A percentile compares a stretch with the other conserved stretches of the same genome.
phyloP scores from a whole-genome alignment of 768 basidiomycete species.

The Cyathus striatus region DNA sequence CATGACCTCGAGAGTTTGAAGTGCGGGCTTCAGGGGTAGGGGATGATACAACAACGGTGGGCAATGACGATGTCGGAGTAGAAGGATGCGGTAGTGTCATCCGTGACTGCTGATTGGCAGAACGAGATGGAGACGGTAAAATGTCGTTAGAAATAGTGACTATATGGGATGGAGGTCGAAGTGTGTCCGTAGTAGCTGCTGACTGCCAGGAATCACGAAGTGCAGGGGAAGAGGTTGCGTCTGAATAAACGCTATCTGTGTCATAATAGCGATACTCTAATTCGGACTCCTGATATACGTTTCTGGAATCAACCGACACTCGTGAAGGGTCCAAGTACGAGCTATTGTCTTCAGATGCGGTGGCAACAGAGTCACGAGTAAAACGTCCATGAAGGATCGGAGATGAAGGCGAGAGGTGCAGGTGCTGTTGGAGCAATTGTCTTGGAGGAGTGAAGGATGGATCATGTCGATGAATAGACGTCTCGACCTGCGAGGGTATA shows the following conservation, averaged over 20 bases:
- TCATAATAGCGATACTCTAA: slow-evolving; percentile 29
- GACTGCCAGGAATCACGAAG: slow-evolving; percentile 39
- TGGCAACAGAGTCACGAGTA: slow-evolving; percentile 34
- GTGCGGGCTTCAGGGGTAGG: slow-evolving; percentile 20
- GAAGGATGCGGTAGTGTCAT: slow-evolving; percentile 4
- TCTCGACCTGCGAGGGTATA: slow-evolving; percentile 6
- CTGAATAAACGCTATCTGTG: slow-evolving; percentile 37
- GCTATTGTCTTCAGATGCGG: slow-evolving; percentile 30
- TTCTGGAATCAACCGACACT: slow-evolving; percentile 2
- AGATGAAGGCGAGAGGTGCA: slow-evolving; percentile 21
- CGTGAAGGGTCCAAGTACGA: slow-evolving; percentile 25
- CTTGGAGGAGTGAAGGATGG: no score
- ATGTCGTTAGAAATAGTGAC: slow-evolving; percentile 2
- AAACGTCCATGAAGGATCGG: slow-evolving; percentile 47
- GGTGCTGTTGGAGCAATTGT: slow-evolving; percentile 4
- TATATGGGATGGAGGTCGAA: slow-evolving; percentile 2
- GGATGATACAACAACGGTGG: slow-evolving; percentile 52
- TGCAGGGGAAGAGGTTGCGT: slow-evolving; percentile 17
- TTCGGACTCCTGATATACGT: not conserved
- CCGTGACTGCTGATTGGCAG: slow-evolving; percentile 7
- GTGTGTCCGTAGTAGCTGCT: not conserved
- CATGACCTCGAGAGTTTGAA: slow-evolving; percentile 7
- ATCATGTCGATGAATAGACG: no score
- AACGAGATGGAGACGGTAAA: no score
- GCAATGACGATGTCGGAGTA: slow-evolving; percentile 25